Conservation (phyloP, 2,329 filamentous ascomycete genomes). For the Coniochaeta hoffmannii region DNA sequence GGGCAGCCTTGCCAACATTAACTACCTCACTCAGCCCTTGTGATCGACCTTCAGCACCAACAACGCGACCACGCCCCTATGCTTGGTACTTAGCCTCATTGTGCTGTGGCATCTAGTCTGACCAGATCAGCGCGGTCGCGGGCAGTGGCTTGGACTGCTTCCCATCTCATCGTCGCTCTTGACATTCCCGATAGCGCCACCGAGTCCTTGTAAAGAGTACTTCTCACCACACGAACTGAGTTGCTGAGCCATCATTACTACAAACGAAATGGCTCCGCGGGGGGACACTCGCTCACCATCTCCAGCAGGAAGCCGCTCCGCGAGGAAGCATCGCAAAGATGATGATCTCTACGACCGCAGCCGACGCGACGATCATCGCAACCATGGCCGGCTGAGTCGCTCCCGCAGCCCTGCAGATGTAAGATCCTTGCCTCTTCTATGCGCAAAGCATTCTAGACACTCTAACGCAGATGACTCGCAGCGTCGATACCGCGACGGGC, state of each 20-base stretch:
- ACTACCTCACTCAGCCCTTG: background rate
- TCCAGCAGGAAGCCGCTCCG: conserved; percentile 81
- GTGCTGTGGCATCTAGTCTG: background rate
- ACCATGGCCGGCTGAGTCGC: conserved; percentile 39
- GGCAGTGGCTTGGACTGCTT: background rate
- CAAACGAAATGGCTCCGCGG: conserved; percentile 49
- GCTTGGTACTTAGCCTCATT: background rate
- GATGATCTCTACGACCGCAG: conserved; percentile 48
- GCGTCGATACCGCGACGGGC: conserved; percentile 48
- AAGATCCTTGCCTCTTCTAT: conserved; percentile 28
- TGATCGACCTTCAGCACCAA: background rate
- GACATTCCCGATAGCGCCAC: background rate
- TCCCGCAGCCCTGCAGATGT: conserved; percentile 58
- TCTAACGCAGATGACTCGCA: conserved; percentile 36
- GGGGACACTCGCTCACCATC: conserved; percentile 80
- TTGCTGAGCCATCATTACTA: conserved; percentile 21
- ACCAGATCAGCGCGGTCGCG: background rate
- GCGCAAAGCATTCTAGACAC: conserved; percentile 15
- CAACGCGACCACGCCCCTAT: background rate
- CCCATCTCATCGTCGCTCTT: background rate
- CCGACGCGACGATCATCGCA: conserved; percentile 39
- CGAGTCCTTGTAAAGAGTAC: conserved; percentile 17
- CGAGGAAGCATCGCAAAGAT: conserved; percentile 59
- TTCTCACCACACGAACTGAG: conserved; percentile 20
- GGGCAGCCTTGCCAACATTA: background rate